Evolutionary conservation across 2,329 filamentous ascomycete species (phyloP).

Genomic region (Alternaria sp.): DNA sequence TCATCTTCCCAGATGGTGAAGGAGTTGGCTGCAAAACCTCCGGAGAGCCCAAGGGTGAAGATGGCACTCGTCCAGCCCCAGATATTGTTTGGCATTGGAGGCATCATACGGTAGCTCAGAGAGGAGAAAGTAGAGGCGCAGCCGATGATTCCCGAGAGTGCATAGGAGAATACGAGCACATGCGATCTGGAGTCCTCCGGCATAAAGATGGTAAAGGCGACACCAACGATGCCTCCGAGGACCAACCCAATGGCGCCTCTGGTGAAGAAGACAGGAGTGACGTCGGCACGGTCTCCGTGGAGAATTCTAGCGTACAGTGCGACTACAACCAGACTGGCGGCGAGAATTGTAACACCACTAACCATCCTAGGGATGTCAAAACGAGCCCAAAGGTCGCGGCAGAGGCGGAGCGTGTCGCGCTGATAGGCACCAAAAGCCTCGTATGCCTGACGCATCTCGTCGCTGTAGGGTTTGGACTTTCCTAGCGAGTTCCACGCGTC

Average conservation of each 20-base stretch:
- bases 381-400: constrained; percentile 86
- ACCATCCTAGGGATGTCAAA: constrained; percentile 91
- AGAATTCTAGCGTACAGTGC: constrained; percentile 74
- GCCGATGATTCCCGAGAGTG: constrained; percentile 52
- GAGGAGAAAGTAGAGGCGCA: constrained; percentile 54
- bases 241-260: constrained; percentile 61
- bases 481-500: constrained; percentile 60
- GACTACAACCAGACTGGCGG: constrained; percentile 72
- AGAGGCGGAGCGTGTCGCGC: constrained; percentile 76
- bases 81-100: constrained; percentile 73
- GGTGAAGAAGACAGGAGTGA: constrained; percentile 63
- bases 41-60: constrained; percentile 85
- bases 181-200: constrained; percentile 53
- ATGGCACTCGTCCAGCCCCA: constrained; percentile 89
- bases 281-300: constrained; percentile 61
- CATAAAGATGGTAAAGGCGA: constrained; percentile 56
- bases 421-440: constrained; percentile 77
- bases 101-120: constrained; percentile 54
- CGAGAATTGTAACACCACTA: constrained; percentile 76
- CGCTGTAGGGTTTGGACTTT: constrained; percentile 43
- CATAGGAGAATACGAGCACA: constrained; percentile 53
- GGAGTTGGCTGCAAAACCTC: constrained; percentile 95
- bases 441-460: constrained; percentile 57
- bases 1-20: constrained; percentile 99
- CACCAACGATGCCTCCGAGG: constrained; percentile 53